A percentile compares a stretch with the other conserved stretches of the same genome.
These are phyloP conservation scores for Ceratopteris richardii DNA, from an alignment of 75 land plant species.

Conservation along the genomic window DNA sequence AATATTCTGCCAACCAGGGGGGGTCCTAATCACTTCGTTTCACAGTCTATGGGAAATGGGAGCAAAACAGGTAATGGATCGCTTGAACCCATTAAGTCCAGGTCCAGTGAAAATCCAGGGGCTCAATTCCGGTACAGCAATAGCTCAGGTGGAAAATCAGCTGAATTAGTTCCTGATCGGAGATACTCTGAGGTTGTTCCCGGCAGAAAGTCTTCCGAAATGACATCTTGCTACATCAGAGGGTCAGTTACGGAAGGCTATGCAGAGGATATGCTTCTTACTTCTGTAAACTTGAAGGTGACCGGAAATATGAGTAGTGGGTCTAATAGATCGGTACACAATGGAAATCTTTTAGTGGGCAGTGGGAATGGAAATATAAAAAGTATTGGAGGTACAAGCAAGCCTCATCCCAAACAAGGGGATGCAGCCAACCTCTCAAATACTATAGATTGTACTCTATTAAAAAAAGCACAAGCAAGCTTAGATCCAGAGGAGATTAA, in stretches of 20 bases:
- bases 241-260: no score
- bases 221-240: no score
- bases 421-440: not conserved
- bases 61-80: not conserved
- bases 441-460: not conserved
- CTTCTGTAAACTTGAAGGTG: no score
- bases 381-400: not conserved
- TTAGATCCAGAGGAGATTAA: constrained; percentile 69
- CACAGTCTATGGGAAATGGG: not conserved
- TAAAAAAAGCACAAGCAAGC: constrained; percentile 18
- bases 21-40: not conserved
- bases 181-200: no score
- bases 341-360: not conserved
- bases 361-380: no score
- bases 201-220: no score
- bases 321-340: not conserved
- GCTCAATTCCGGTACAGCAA: not conserved
- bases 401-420: not conserved
- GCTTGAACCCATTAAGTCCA: not conserved
- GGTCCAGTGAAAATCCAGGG: not conserved
- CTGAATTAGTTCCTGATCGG: not conserved
- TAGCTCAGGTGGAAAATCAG: no score
- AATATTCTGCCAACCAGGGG: not conserved
- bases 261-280: no score
- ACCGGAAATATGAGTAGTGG: no score